Percentiles rank a stretch among this genome's conserved stretches.
Evolutionary conservation across 2,329 filamentous ascomycete species (phyloP).

Genomic region (Waltergamsia citrina): DNA sequence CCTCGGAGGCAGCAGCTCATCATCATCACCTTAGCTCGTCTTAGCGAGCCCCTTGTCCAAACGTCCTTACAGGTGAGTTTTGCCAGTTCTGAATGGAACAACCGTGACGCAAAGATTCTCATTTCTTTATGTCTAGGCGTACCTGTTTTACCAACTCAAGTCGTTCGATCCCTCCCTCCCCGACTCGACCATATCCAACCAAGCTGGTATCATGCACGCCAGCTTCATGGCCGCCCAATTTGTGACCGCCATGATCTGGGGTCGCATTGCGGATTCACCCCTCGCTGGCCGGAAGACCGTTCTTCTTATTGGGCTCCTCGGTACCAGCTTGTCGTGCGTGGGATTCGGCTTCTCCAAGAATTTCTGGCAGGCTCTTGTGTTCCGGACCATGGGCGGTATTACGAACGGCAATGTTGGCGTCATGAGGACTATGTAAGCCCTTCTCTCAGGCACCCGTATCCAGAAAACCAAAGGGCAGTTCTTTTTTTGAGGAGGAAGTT

Average conservation of each 20-base stretch:
- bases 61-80: conserved; percentile 50
- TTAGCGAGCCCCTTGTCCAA: conserved; percentile 76
- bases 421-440: conserved; percentile 58
- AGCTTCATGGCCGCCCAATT: conserved; percentile 74
- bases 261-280: conserved; percentile 55
- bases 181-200: conserved; percentile 56
- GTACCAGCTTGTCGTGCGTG: conserved; percentile 36
- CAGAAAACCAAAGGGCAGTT: not conserved
- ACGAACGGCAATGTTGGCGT: conserved; percentile 69
- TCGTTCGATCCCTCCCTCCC: conserved; percentile 53
- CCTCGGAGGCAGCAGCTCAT: conserved; percentile 70
- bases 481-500: not conserved
- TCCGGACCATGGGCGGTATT: conserved; percentile 59
- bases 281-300: conserved; percentile 66
- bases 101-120: not conserved
- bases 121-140: conserved; percentile 36
- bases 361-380: conserved; percentile 63
- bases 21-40: conserved; percentile 66
- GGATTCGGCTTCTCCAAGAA: conserved; percentile 57
- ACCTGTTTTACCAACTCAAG: conserved; percentile 75
- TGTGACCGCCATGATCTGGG: conserved; percentile 75
- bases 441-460: too few species aligned
- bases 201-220: conserved; percentile 66
- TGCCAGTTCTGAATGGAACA: too few species aligned
- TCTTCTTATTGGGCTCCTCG: conserved; percentile 65